Conservation (phyloP, 257 asterid species). For the Eucommia ulmoides region DNA sequence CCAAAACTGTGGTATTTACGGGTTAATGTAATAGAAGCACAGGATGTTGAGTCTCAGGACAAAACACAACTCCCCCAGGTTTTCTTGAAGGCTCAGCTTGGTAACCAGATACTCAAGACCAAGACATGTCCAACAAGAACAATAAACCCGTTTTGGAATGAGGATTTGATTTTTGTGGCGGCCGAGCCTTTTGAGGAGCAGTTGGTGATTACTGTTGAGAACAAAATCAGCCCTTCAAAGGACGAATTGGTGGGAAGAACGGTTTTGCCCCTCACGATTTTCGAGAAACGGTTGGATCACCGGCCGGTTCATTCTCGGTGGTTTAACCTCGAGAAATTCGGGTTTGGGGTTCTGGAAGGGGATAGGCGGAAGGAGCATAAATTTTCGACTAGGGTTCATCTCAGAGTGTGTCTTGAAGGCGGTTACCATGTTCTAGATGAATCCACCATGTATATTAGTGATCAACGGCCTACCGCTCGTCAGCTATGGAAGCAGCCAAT, state of each 20-base stretch:
- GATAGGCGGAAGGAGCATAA: slow-evolving; percentile 44
- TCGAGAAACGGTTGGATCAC: slow-evolving; percentile 52
- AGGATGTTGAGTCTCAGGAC: slow-evolving; percentile 44
- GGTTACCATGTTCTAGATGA: slow-evolving; percentile 67
- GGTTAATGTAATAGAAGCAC: slow-evolving; percentile 58
- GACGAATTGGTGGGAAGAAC: slow-evolving; percentile 47
- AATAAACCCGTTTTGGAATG: slow-evolving; percentile 60
- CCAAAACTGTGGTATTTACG: slow-evolving; percentile 66
- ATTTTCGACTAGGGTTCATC: slow-evolving; percentile 47
- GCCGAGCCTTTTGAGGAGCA: slow-evolving; percentile 83
- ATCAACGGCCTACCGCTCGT: slow-evolving; percentile 52
- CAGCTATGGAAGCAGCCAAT: not conserved
- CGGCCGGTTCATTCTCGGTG: slow-evolving; percentile 42
- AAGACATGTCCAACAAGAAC: slow-evolving; percentile 33
- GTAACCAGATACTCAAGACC: slow-evolving; percentile 55
- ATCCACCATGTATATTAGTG: slow-evolving; percentile 56
- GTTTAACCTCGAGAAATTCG: slow-evolving; percentile 47
- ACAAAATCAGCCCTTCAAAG: slow-evolving; percentile 20
- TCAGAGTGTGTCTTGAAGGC: slow-evolving; percentile 52
- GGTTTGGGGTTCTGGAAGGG: slow-evolving; percentile 50
- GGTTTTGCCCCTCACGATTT: slow-evolving; percentile 22
- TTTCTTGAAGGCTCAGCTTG: slow-evolving; percentile 58
- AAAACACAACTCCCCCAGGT: slow-evolving; percentile 42
- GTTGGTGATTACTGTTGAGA: slow-evolving; percentile 39
- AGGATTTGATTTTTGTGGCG: slow-evolving; percentile 53